Evolutionary conservation across 345 rosid genomes (phyloP), one percentile per base, ranked within the genome.

Genomic region (Arabidopsis thaliana): DNA sequence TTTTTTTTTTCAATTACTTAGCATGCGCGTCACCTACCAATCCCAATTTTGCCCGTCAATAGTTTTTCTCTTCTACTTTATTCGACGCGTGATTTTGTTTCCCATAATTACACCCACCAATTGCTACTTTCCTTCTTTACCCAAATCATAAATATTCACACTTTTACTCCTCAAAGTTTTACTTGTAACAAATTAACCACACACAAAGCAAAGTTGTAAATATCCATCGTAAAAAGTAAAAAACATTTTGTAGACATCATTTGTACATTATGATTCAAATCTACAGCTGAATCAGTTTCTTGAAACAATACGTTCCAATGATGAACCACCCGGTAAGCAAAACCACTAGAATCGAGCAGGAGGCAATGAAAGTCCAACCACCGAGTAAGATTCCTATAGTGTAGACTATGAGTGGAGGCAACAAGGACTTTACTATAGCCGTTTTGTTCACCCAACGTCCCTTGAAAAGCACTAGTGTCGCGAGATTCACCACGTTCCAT

Each of bases 401-500:
- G 44, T 81, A 84, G 36, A 82, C 57, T 20, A 95, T 36, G 8
- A 82, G 42, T 66, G 88, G 79, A 23, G 97, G 96, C 53, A 90
- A 67, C 81, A 85, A 71, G 0, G 97, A 78, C 73, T 83, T 80
- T 63, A 87, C 67, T 65, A 87, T 52, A 7, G 93, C 77, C 12
- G 80, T 74, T 70, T 83, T 85, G 83, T 79, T 86, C 56, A 95
- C 96, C 97, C 99, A 95, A 0, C 65, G 85, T 59, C 91, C 97
- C 68, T 92, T 84, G 51, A 92, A 69, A 80, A 90, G 85, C 71
- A 95, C 67, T 34, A 95, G 71, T 20, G 83, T 79, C 0, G 96
- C 97, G 20, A 91, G 84, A 82, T 91, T 95, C 76, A 90, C 96
- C 74, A 95, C 87, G 62, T 91, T 91, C 97, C 97, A 95, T 49